Base-by-base conservation (phyloP, 208 protist species). In the Crithidia fasciculata region DNA sequence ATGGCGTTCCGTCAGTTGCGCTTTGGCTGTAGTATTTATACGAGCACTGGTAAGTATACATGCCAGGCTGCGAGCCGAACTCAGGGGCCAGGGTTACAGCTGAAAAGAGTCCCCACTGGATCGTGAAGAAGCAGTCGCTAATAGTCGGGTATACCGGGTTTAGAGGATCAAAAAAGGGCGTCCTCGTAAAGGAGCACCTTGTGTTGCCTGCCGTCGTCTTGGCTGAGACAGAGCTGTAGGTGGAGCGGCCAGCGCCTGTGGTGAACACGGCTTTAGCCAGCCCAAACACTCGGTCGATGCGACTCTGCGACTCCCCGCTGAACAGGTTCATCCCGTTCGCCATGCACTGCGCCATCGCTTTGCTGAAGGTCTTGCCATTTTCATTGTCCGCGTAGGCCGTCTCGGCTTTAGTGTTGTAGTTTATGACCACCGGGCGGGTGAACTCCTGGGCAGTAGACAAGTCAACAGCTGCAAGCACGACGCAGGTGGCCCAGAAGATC, bases 241-340 rank as follows among this genome's bases (percentile, higher is more conserved):
- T 45, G 36, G 62, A 19, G 62, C 56, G 45, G 39, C n/a, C 16
- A 15, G 8, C 57, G 39, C 39, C 39, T 39, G 8, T 45, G 13
- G 9, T 3, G 16, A 57, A 43, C 12, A 4, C 56, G 37, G 15
- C 0, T 12, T 43, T 15, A 15, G n/a, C 36, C 62, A 69, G 28
- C 6, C n/a, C n/a, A 15, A 18, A 59, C 40, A 69, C n/a, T 6
- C 64, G 64, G 52, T 50, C 2, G 8, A 6, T 36, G 49, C 64
- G 64, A 7, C 1, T 2, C 19, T 2, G 0, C n/a, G 52, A 49
- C 52, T 69, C 64, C 16, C 16, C 52, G 18, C 39, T 50, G 52
- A 69, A 50, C 15, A 69, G 52, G 64, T 69, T 69, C 49, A 69
- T 15, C 36, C 64, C 64, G 39, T 59, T 69, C 5, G 49, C 64